Conservation (phyloP, 345 rosid genomes). For the Hypericum perforatum region DNA sequence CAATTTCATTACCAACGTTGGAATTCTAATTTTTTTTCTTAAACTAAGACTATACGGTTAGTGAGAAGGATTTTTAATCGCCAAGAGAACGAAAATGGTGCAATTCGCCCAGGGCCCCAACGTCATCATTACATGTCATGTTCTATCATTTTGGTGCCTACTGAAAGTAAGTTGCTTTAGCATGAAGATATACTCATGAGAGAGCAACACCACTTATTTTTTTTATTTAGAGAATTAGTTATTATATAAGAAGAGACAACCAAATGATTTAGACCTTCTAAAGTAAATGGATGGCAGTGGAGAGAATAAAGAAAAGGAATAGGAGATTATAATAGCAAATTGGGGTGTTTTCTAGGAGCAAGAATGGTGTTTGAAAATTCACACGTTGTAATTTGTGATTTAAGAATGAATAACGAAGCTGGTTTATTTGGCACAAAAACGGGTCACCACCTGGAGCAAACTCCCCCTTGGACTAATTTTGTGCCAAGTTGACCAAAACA, state of each 20-base stretch:
- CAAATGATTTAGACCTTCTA: conserved; percentile 39
- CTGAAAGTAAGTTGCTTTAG: conserved; percentile 26
- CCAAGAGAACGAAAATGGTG: conserved; percentile 10
- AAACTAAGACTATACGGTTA: not conserved
- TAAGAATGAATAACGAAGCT: too few relatives aligned
- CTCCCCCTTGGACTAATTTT: too few relatives aligned
- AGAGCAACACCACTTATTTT: conserved; percentile 12
- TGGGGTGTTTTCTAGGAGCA: not conserved
- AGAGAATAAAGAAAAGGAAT: not conserved
- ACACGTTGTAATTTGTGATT: too few relatives aligned
- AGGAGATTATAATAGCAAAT: not conserved
- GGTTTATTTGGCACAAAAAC: too few relatives aligned
- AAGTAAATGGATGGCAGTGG: conserved; percentile 11
- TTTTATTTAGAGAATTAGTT: conserved; percentile 17
- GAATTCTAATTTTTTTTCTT: too few relatives aligned
- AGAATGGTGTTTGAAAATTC: too few relatives aligned
- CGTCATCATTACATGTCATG: conserved; percentile 34
- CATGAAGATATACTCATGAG: conserved; percentile 11
- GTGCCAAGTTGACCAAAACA: too few relatives aligned
- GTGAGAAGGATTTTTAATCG: conserved; percentile 12
- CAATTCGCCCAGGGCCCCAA: conserved; percentile 24
- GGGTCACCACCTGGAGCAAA: too few relatives aligned
- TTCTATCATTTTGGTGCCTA: conserved; percentile 23
- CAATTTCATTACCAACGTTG: too few relatives aligned
- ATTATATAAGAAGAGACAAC: conserved; percentile 21